These are phyloP conservation scores for Globisporangium nunn DNA, from an alignment of 352 stramenopile species.

Conservation along the genomic window DNA sequence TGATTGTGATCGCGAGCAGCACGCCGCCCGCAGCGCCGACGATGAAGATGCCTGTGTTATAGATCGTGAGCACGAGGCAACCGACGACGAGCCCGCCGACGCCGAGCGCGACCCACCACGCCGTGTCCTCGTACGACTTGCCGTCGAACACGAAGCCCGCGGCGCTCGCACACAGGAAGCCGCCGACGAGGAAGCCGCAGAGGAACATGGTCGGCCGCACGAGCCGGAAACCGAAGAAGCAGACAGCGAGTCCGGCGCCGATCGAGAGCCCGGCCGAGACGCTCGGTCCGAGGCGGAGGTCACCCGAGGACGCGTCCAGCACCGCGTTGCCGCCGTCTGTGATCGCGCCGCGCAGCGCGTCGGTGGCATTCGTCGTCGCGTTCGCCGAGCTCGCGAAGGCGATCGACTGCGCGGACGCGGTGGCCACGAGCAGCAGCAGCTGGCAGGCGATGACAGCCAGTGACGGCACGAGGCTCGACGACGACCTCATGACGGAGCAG, in stretches of 20 bases:
- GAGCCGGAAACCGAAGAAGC: conserved; percentile 38
- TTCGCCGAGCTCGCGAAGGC: background rate
- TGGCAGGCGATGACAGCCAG: background rate
- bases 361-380: background rate
- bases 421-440: background rate
- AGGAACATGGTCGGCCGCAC: conserved; percentile 57
- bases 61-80: conserved; percentile 43
- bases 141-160: conserved; percentile 32
- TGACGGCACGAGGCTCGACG: background rate
- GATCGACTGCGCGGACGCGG: background rate
- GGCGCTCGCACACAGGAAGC: conserved; percentile 34
- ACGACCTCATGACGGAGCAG: background rate
- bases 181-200: conserved; percentile 50
- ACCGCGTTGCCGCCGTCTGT: conserved; percentile 7
- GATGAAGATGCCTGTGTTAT: conserved; percentile 53
- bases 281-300: conserved; percentile 4
- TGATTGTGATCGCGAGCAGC: conserved; percentile 35
- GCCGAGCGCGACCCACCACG: conserved; percentile 45
- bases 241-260: conserved; percentile 23
- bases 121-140: conserved; percentile 36
- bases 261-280: conserved; percentile 29
- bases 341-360: conserved; percentile 5
- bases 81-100: conserved; percentile 38
- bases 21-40: conserved; percentile 40
- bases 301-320: background rate